phyloP scores from a whole-genome alignment of 495 filamentous ascomycete genomes.

The Podospora tetraspora region DNA sequence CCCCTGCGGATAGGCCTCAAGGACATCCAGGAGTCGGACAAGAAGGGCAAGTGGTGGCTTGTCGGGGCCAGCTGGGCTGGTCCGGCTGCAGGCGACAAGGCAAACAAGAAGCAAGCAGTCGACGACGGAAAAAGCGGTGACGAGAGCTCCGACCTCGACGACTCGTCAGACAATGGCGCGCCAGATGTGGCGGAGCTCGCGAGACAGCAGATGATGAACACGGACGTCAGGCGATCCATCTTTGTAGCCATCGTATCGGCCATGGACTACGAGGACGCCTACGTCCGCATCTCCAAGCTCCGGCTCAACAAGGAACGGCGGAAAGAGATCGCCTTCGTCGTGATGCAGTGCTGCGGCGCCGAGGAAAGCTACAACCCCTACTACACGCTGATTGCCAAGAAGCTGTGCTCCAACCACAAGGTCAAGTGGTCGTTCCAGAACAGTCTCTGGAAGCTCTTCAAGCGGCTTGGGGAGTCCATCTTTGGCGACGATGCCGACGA shows the following conservation, averaged over 20 bases:
- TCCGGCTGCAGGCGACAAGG: constrained; percentile 28
- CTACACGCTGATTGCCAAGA: constrained; percentile 77
- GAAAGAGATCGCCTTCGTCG: constrained; percentile 77
- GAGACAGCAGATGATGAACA: constrained; percentile 86
- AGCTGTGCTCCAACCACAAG: constrained; percentile 64
- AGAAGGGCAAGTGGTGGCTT: constrained; percentile 97
- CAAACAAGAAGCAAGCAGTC: constrained; percentile 18
- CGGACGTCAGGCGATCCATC: constrained; percentile 83
- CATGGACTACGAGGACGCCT: constrained; percentile 76
- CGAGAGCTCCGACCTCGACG: constrained; percentile 27
- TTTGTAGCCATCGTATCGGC: constrained; percentile 90
- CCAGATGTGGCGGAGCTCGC: constrained; percentile 69
- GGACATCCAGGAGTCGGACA: constrained; percentile 75
- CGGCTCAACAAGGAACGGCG: constrained; percentile 80
- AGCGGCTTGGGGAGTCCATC: constrained; percentile 69
- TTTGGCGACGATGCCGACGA: constrained; percentile 52
- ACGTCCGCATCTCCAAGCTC: constrained; percentile 70
- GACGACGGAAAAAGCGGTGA: constrained; percentile 36
- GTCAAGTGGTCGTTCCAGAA: constrained; percentile 80
- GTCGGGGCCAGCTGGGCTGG: constrained; percentile 83
- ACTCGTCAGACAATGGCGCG: constrained; percentile 48
- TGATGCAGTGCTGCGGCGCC: constrained; percentile 79
- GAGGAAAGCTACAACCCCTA: constrained; percentile 88
- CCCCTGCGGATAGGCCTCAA: constrained; percentile 73
- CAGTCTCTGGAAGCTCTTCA: constrained; percentile 81